Percentiles rank a stretch among this genome's conserved stretches.
Evolutionary conservation across 2,329 filamentous ascomycete species (phyloP).

Genomic region (Paecilomyces dactylethromorphus): DNA sequence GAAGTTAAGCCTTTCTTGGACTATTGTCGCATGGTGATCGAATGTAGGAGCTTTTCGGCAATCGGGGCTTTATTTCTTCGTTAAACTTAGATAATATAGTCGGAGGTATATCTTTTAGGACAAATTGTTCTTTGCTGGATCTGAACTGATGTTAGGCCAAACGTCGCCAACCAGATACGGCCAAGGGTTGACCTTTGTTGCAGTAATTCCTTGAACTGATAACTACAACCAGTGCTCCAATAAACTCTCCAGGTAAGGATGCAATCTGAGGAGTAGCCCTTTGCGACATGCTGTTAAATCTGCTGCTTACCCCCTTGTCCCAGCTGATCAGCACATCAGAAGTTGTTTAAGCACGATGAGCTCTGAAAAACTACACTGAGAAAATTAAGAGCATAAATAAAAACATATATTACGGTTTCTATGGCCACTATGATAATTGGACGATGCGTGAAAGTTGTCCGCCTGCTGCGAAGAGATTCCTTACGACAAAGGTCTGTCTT

Average conservation of each 20-base stretch:
- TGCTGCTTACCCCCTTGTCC: no score
- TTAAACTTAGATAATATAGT: background rate
- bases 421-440: no score
- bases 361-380: no score
- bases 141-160: background rate
- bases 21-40: background rate
- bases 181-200: background rate
- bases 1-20: background rate
- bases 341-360: no score
- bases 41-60: background rate
- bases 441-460: background rate
- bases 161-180: background rate
- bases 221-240: background rate
- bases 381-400: no score
- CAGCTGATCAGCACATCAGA: no score
- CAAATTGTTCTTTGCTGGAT: background rate
- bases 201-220: background rate
- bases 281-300: background rate
- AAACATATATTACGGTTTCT: no score
- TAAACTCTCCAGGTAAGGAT: background rate
- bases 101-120: background rate
- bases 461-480: background rate
- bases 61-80: background rate
- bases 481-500: background rate
- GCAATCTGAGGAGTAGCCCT: background rate